A percentile compares a stretch with the other conserved stretches of the same genome.
phyloP scores from a whole-genome alignment of 306 rosid species.

The Chamaecrista fasciculata region DNA sequence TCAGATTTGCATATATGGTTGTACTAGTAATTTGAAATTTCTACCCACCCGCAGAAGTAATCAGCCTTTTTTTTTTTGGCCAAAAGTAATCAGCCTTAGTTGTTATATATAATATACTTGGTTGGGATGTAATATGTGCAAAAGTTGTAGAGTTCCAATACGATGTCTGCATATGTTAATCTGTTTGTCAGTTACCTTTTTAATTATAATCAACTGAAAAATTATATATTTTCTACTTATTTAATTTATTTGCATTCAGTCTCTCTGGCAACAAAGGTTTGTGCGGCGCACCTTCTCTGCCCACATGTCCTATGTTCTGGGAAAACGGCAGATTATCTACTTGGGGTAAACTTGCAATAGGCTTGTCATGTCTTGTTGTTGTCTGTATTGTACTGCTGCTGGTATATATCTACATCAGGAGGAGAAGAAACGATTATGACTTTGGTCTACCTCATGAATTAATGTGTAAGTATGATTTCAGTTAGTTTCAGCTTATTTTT shows the following conservation, averaged over 20 bases:
- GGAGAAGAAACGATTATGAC: constrained; percentile 78
- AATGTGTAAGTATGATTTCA: constrained; percentile 61
- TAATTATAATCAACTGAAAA: constrained; percentile 9
- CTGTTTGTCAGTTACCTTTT: background rate
- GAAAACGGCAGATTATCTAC: constrained; percentile 73
- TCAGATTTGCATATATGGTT: constrained; percentile 16
- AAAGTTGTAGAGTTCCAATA: constrained; percentile 14
- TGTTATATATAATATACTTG: constrained; percentile 23
- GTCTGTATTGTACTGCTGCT: constrained; percentile 54
- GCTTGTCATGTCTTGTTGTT: constrained; percentile 54
- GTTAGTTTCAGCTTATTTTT: background rate
- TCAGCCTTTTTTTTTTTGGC: too few species aligned
- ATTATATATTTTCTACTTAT: constrained; percentile 12
- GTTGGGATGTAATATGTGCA: background rate
- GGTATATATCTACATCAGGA: constrained; percentile 65
- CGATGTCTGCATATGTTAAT: background rate
- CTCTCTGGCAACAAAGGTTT: constrained; percentile 80
- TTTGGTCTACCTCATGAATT: constrained; percentile 84
- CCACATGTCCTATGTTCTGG: constrained; percentile 85
- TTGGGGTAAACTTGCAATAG: constrained; percentile 72
- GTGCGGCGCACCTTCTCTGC: constrained; percentile 78
- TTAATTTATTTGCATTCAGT: constrained; percentile 48
- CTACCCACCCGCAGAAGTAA: background rate
- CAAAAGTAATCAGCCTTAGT: background rate
- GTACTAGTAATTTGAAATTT: background rate